Base-by-base conservation (phyloP, 768 basidiomycete species). In the Omphalotus guepiniiformis region DNA sequence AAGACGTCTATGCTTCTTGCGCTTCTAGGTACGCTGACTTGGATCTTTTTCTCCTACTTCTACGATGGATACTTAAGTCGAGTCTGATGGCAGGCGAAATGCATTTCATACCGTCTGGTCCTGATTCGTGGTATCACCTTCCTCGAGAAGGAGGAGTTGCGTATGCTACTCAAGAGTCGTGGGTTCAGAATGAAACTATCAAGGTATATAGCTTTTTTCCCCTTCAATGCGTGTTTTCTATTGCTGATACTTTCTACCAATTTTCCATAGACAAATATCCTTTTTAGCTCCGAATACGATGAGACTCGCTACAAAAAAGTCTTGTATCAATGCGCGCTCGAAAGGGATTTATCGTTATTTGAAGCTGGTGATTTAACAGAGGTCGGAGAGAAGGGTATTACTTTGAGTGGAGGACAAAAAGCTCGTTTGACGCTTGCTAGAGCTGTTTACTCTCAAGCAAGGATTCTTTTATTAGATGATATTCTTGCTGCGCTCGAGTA, bases 171-270 rank as follows among this genome's bases (percentile, higher is more conserved):
- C 82, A 85, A 57, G 79, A 82, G 54, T 70, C 76, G 1, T 85
- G 82, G 82, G 73, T 82, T 8, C 71, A 76, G 58, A 82, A 79
- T 49, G 79, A 78, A 48, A 79, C 76, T 0, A 76, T 79, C 48
- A 65, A 60, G 54, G 74, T 74, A 27, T 15, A 37, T 35, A 0
- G 12, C 19, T 13, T 21, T 22, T 16, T 44, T 25, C 15, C 1
- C 16, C 5, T 15, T 12, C 32, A 19, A 35, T 12, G 15, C 21
- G 9, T 30, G n/a, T n/a, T n/a, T n/a, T n/a, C n/a, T n/a, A n/a
- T n/a, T n/a, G n/a, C n/a, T n/a, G n/a, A n/a, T n/a, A n/a, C n/a
- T n/a, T n/a, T n/a, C n/a, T n/a, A n/a, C n/a, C n/a, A n/a, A n/a
- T n/a, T n/a, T n/a, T n/a, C n/a, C n/a, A n/a, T n/a, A n/a, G n/a